Base-by-base conservation (phyloP, 106 monocot species). In the Cymbidium sinense region DNA sequence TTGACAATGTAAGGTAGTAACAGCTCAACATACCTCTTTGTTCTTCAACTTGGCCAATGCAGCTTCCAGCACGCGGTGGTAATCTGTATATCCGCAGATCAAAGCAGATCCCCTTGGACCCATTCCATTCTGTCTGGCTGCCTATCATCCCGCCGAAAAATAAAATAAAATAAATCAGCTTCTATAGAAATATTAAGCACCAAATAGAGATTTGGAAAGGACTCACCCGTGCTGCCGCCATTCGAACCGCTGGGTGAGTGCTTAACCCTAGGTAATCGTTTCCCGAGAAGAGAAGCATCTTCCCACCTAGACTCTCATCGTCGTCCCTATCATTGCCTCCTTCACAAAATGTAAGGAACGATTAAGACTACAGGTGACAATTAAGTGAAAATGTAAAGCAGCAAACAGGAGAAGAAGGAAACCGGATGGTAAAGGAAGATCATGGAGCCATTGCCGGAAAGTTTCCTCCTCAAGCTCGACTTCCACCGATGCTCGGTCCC, bases 241-340 rank as follows among this genome's bases (percentile, higher is more conserved):
- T 80, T 3, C 85, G 74, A 30, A 98, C 82, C 0, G 89, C 51
- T 3, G 96, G 94, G 77, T 98, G 96, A 73, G 88, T 77, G 81
- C 92, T 92, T 61, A 98, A 47, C 4, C 94, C 96, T 52, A 94
- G 62, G 64, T 98, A 98, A 76, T 98, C 96, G 50, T 98, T 98
- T 29, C 96, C 94, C 0, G 96, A 98, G 80, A 98, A 98, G 23
- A 98, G 85, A 20, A 98, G 73, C 86, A 94, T 27, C 85, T 90
- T 94, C 41, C 75, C 64, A 5, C 43, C 58, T 0, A 62, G n/a
- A 17, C 52, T 77, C 25, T 54, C 81, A 27, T 79, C 75, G 51
- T 75, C 23, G 13, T 64, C 29, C 2, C 19, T 62, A 10, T 25
- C 75, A 9, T 54, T 33, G 64, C 44, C 76, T 18, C 50, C 36